These are phyloP conservation scores for Pythium grandisporangium DNA, from an alignment of 352 stramenopile species.

Conservation along the genomic window DNA sequence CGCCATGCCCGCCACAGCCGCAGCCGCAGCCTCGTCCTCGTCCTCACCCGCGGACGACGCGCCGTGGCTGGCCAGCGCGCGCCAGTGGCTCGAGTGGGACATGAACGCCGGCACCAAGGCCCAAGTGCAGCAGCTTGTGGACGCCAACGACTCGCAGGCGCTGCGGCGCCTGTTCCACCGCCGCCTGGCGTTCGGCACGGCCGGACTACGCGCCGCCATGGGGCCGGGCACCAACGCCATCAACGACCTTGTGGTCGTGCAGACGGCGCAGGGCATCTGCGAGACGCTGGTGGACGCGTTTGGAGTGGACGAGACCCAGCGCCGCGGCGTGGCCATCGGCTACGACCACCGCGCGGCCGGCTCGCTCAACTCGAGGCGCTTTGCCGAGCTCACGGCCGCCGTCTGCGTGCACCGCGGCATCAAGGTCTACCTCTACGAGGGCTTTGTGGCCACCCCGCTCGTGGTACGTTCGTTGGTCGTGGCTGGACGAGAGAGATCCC, in stretches of 20 bases:
- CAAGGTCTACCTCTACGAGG: slow-evolving; percentile 87
- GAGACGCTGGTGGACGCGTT: slow-evolving; percentile 75
- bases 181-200: slow-evolving; percentile 89
- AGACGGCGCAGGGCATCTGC: slow-evolving; percentile 88
- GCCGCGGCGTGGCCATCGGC: slow-evolving; percentile 80
- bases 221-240: slow-evolving; percentile 80
- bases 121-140: slow-evolving; percentile 57
- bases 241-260: slow-evolving; percentile 91
- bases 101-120: slow-evolving; percentile 69
- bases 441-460: slow-evolving; percentile 93
- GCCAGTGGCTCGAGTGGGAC: slow-evolving; percentile 84
- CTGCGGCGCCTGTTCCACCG: slow-evolving; percentile 69
- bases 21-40: slow-evolving; percentile 2
- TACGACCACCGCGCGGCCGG: slow-evolving; percentile 84
- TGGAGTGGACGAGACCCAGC: slow-evolving; percentile 53
- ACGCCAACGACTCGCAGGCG: slow-evolving; percentile 28
- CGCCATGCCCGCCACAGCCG: too few species aligned
- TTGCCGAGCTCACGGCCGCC: slow-evolving; percentile 78
- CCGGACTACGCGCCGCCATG: slow-evolving; percentile 86
- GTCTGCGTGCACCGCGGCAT: slow-evolving; percentile 77
- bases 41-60: slow-evolving; percentile 10
- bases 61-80: slow-evolving; percentile 39
- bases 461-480: slow-evolving; percentile 81
- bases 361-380: slow-evolving; percentile 81
- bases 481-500: too few species aligned